Percentiles rank a stretch among this genome's conserved stretches.
phyloP scores from a whole-genome alignment of 805 yeast genomes.

The Saccharomyces cerevisiae region DNA sequence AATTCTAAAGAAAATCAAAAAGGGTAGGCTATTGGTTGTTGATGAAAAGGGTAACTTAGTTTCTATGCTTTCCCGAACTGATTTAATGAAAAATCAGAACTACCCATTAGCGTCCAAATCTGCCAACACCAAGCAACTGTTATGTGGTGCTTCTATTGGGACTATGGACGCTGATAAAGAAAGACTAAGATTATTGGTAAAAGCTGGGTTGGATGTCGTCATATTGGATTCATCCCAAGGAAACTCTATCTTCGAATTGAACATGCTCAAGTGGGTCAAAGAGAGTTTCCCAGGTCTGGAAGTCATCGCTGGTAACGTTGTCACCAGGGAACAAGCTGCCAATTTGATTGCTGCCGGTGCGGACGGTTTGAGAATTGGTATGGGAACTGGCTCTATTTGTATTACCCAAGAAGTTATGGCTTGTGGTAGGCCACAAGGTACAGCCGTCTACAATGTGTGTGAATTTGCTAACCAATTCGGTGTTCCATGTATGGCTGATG shows the following conservation, averaged over 20 bases:
- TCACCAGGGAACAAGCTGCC: slow-evolving; percentile 97
- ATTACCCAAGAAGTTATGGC: slow-evolving; percentile 99
- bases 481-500: slow-evolving; percentile 98
- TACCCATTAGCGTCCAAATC: slow-evolving; percentile 74
- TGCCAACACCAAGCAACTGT: too few species aligned
- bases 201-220: slow-evolving; percentile 95
- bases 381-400: slow-evolving; percentile 99
- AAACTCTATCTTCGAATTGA: slow-evolving; percentile 87
- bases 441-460: slow-evolving; percentile 91
- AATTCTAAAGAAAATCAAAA: slow-evolving; percentile 70
- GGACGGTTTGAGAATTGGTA: slow-evolving; percentile 96
- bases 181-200: slow-evolving; percentile 77
- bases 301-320: slow-evolving; percentile 35
- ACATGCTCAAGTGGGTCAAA: slow-evolving; percentile 91
- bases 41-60: slow-evolving; percentile 69
- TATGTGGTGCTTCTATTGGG: slow-evolving; percentile 89
- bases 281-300: slow-evolving; percentile 66
- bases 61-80: slow-evolving; percentile 88
- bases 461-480: slow-evolving; percentile 93
- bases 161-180: slow-evolving; percentile 82
- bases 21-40: slow-evolving; percentile 39
- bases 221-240: slow-evolving; percentile 96
- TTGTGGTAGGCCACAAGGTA: slow-evolving; percentile 99
- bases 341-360: slow-evolving; percentile 90
- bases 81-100: slow-evolving; percentile 88